Conservation (phyloP, 2,329 filamentous ascomycete genomes). For the Zasmidium cellare region DNA sequence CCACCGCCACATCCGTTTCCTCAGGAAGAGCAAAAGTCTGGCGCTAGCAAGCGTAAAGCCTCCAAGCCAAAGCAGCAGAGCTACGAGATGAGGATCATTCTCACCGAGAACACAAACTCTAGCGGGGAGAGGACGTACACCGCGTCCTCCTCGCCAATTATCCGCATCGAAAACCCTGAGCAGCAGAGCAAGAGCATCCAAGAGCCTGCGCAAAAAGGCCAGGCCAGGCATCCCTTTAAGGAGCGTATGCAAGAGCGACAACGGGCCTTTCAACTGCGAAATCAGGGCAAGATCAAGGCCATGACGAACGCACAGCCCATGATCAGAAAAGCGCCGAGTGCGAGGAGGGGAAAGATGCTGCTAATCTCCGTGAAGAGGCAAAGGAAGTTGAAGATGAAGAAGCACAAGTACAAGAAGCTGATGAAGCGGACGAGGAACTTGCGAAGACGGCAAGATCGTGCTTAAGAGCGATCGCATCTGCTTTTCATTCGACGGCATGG, state of each 20-base stretch:
- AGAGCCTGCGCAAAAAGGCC: slow-evolving; percentile 8
- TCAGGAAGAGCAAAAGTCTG: slow-evolving; percentile 14
- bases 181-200: slow-evolving; percentile 32
- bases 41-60: slow-evolving; percentile 17
- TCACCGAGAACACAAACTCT: slow-evolving; percentile 54
- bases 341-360: slow-evolving; percentile 56
- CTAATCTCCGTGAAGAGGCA: slow-evolving; percentile 90
- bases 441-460: slow-evolving; percentile 71
- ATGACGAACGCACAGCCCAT: slow-evolving; percentile 5
- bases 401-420: slow-evolving; percentile 99
- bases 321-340: slow-evolving; percentile 22
- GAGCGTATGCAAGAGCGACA: slow-evolving; percentile 69
- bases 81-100: slow-evolving; percentile 52
- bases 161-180: slow-evolving; percentile 38
- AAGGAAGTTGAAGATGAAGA: slow-evolving; percentile 98
- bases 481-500: neutral
- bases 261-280: slow-evolving; percentile 47
- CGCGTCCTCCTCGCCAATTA: slow-evolving; percentile 52
- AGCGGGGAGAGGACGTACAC: slow-evolving; percentile 54
- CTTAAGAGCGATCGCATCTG: slow-evolving; percentile 15
- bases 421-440: slow-evolving; percentile 88
- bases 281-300: slow-evolving; percentile 18
- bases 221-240: slow-evolving; percentile 56
- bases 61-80: slow-evolving; percentile 20
- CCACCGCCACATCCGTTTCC: slow-evolving; percentile 66